These are phyloP conservation scores for Suillus sp. DNA, from an alignment of 768 basidiomycete species.

Conservation along the genomic window DNA sequence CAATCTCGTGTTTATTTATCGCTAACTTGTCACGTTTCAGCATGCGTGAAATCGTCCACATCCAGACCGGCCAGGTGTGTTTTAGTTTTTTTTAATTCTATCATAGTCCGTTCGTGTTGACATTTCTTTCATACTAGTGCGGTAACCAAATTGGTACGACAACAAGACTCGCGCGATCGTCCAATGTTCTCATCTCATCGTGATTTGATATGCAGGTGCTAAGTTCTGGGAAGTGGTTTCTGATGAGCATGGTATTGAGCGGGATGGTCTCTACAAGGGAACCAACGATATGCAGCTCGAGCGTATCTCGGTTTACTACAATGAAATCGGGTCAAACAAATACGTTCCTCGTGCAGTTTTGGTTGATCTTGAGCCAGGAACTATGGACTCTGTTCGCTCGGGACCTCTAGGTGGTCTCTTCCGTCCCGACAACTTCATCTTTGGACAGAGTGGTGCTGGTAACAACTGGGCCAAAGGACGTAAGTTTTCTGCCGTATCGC, in stretches of 20 bases:
- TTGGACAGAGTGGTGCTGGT: conserved; percentile 96
- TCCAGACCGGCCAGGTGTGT: conserved; percentile 96
- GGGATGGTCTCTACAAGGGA: conserved; percentile 92
- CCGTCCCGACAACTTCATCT: conserved; percentile 98
- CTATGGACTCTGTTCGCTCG: conserved; percentile 90
- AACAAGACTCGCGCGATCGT: conserved; percentile 20
- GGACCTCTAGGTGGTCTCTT: conserved; percentile 90
- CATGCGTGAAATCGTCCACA: conserved; percentile 99
- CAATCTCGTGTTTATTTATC: conserved; percentile 21
- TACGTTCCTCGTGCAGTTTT: conserved; percentile 98
- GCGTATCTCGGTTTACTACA: conserved; percentile 97
- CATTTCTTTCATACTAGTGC: conserved; percentile 56
- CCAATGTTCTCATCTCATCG: conserved; percentile 21
- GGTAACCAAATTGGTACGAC: conserved; percentile 98
- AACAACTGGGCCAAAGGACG: conserved; percentile 99
- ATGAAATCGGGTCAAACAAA: conserved; percentile 92
- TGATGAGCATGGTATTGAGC: conserved; percentile 96
- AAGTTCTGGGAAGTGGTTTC: conserved; percentile 98
- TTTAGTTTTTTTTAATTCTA: conserved; percentile 2
- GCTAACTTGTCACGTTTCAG: conserved; percentile 44
- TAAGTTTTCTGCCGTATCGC: conserved; percentile 46
- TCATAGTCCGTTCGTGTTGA: conserved; percentile 28
- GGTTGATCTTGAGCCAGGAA: conserved; percentile 97
- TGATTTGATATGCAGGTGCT: conserved; percentile 58
- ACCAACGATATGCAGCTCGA: conserved; percentile 95